phyloP scores from a whole-genome alignment of 306 rosid species.

The Cicer bijugum region DNA sequence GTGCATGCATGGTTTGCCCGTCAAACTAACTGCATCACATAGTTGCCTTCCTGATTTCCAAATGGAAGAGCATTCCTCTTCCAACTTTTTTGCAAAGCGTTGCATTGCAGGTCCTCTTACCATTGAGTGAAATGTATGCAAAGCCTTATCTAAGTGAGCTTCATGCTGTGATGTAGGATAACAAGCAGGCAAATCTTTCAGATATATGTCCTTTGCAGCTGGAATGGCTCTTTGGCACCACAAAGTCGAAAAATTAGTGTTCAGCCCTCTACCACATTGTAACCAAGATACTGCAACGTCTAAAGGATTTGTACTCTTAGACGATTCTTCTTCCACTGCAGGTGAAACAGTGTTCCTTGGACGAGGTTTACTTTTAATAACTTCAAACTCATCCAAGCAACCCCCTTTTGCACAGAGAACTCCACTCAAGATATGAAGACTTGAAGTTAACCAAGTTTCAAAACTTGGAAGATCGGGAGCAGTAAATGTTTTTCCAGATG shows the following conservation, averaged over 20 bases:
- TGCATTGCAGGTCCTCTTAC: conserved; percentile 83
- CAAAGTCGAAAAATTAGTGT: conserved; percentile 70
- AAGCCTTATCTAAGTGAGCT: conserved; percentile 71
- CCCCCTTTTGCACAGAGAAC: conserved; percentile 83
- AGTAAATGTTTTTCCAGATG: conserved; percentile 69
- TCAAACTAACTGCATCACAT: conserved; percentile 92
- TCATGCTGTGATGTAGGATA: conserved; percentile 81
- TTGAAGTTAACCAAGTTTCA: conserved; percentile 83
- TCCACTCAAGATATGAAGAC: conserved; percentile 66
- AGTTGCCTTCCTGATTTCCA: conserved; percentile 93
- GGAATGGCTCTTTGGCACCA: conserved; percentile 89
- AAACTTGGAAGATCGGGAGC: conserved; percentile 85
- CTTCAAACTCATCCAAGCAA: conserved; percentile 74
- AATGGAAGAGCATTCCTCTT: conserved; percentile 80
- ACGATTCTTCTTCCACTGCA: conserved; percentile 60
- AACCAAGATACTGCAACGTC: conserved; percentile 84
- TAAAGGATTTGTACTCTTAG: conserved; percentile 63
- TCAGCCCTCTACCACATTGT: conserved; percentile 74
- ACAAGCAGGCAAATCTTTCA: conserved; percentile 80
- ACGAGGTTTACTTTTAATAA: conserved; percentile 70
- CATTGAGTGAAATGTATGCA: conserved; percentile 74
- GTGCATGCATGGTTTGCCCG: conserved; percentile 90
- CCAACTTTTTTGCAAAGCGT: conserved; percentile 67
- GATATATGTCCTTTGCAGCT: conserved; percentile 79
- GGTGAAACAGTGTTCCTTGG: conserved; percentile 53